A percentile compares a stretch with the other conserved stretches of the same genome.
These are phyloP conservation scores for Mycena leptocephala DNA, from an alignment of 768 basidiomycete species.

Conservation along the genomic window DNA sequence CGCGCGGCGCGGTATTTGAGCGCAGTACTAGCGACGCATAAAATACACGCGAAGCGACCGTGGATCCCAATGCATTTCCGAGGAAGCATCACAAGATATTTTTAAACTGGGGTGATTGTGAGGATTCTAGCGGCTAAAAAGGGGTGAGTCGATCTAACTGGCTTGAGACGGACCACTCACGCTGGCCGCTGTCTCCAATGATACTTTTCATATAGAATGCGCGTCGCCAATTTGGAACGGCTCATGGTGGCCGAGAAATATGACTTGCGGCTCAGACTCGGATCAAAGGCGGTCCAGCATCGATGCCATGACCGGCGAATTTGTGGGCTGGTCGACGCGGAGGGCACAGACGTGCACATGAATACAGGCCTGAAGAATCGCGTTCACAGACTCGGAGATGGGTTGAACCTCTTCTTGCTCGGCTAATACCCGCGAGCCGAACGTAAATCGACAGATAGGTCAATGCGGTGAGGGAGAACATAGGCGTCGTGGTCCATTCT, in stretches of 20 bases:
- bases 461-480: constrained; percentile 48
- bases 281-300: constrained; percentile 31
- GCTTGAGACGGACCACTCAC: constrained; percentile 7
- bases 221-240: constrained; percentile 58
- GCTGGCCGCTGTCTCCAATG: constrained; percentile 47
- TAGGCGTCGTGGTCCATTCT: constrained; percentile 57
- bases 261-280: constrained; percentile 56
- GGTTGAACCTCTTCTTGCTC: constrained; percentile 30
- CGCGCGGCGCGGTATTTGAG: too few relatives aligned
- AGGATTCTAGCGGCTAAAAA: neutral
- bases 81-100: neutral
- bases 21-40: too few relatives aligned
- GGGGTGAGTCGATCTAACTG: neutral
- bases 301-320: constrained; percentile 11
- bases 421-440: constrained; percentile 45
- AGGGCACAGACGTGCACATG: constrained; percentile 51
- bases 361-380: constrained; percentile 42
- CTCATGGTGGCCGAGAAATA: constrained; percentile 55
- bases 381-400: constrained; percentile 42
- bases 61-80: neutral
- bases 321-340: constrained; percentile 44
- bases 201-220: constrained; percentile 58
- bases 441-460: constrained; percentile 57
- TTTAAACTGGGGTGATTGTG: constrained; percentile 13
- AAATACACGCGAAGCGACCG: neutral